phyloP scores from a whole-genome alignment of 805 yeast genomes.

The Millerozyma miso region DNA sequence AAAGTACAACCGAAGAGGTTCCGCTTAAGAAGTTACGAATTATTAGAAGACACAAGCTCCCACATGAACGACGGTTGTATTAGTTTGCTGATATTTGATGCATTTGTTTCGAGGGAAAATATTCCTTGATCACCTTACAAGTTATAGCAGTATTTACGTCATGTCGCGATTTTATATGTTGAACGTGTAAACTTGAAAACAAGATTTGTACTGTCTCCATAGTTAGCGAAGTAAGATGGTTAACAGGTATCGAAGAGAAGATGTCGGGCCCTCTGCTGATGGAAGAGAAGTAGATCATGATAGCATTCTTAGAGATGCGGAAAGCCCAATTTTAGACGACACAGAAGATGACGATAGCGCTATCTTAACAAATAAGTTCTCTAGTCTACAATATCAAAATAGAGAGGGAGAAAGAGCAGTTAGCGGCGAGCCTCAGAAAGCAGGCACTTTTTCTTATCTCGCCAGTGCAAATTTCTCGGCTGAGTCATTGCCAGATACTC shows the following conservation, averaged over 20 bases:
- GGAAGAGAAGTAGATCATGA: neutral
- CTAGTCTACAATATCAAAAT: neutral
- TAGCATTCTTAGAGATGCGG: neutral
- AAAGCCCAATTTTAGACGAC: neutral
- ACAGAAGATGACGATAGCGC: neutral
- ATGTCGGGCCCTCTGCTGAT: neutral
- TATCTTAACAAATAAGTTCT: neutral
- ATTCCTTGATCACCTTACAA: slow-evolving; percentile 21
- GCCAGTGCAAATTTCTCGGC: slow-evolving; percentile 39
- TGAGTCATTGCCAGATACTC: slow-evolving; percentile 23
- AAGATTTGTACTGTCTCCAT: neutral
- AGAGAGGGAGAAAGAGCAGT: neutral
- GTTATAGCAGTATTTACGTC: neutral
- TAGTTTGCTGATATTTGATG: slow-evolving; percentile 37
- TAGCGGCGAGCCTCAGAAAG: neutral
- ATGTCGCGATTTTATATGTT: neutral
- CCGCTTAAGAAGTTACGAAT: slow-evolving; percentile 31
- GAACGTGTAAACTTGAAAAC: neutral
- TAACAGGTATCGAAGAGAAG: neutral
- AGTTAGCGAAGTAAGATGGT: neutral
- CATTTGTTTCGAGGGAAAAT: slow-evolving; percentile 38
- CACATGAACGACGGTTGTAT: slow-evolving; percentile 29
- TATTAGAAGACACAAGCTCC: slow-evolving; percentile 31
- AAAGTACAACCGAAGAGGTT: slow-evolving; percentile 12
- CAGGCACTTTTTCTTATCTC: slow-evolving; percentile 6